phyloP scores from a whole-genome alignment of 176 grass and related monocot genomes.

The Lolium multiflorum region DNA sequence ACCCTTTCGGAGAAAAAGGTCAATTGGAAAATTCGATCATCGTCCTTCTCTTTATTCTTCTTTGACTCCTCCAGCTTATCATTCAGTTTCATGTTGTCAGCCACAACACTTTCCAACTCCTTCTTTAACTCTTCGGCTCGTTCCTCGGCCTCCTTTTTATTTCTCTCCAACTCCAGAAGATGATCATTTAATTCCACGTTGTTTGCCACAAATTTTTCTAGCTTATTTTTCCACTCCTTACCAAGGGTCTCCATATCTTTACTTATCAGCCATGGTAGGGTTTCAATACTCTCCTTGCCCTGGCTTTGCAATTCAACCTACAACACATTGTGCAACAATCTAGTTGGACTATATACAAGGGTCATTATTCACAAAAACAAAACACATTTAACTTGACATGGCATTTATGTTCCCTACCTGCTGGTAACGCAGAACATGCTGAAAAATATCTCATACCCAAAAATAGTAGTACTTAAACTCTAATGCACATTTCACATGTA shows the following conservation, averaged over 20 bases:
- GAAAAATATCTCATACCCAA: not conserved
- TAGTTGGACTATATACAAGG: not conserved
- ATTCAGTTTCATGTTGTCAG: not conserved
- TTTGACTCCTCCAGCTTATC: not conserved
- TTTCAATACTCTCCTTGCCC: not conserved
- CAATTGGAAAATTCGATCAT: not conserved
- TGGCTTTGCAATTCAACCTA: not conserved
- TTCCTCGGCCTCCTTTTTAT: not conserved
- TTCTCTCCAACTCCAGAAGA: not conserved
- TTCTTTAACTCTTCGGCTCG: not conserved
- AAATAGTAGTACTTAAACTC: not conserved
- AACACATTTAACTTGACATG: not conserved
- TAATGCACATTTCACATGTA: not conserved
- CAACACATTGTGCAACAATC: not conserved
- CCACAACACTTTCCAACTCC: not conserved
- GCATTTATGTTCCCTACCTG: not conserved
- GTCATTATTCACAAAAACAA: not conserved
- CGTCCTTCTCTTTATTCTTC: not conserved
- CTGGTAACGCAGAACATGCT: not conserved
- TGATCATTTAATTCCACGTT: not conserved
- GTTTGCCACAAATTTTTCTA: not conserved
- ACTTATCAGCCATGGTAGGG: not conserved
- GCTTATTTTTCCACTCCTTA: not conserved
- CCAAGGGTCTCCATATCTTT: constrained; percentile 11
- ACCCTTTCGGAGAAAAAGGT: not conserved